These are phyloP conservation scores for Hymenoscyphus infarciens DNA, from an alignment of 2,329 filamentous ascomycete genomes.

Conservation along the genomic window DNA sequence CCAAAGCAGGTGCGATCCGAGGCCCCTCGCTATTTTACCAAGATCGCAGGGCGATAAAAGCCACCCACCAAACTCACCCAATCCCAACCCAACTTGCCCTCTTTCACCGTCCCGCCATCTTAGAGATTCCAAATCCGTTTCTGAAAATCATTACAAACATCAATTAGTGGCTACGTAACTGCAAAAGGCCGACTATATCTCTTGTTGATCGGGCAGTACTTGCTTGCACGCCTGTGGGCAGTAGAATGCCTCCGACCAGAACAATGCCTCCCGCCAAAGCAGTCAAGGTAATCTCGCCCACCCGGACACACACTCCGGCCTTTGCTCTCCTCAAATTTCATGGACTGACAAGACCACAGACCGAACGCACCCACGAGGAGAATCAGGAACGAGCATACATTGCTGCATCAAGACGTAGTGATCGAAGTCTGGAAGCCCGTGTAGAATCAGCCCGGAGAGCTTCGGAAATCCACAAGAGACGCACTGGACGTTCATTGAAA, in stretches of 20 bases:
- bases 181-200: background rate
- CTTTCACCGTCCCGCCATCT: background rate
- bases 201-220: background rate
- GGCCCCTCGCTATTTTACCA: background rate
- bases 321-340: slow-evolving; percentile 17
- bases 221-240: background rate
- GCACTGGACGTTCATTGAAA: slow-evolving; percentile 76
- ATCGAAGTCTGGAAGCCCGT: slow-evolving; percentile 81
- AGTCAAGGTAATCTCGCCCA: slow-evolving; percentile 9
- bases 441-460: slow-evolving; percentile 83
- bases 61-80: background rate
- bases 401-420: slow-evolving; percentile 80
- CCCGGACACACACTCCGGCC: background rate
- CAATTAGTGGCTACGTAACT: background rate
- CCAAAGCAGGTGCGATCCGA: background rate
- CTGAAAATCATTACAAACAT: slow-evolving; percentile 1
- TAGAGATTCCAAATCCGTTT: background rate
- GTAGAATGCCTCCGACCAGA: slow-evolving; percentile 14
- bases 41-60: background rate
- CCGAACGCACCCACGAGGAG: slow-evolving; percentile 73
- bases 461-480: slow-evolving; percentile 85
- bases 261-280: slow-evolving; percentile 20
- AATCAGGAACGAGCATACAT: slow-evolving; percentile 89
- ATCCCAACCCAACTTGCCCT: background rate
- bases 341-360: slow-evolving; percentile 43